These are phyloP conservation scores for Erythrophleum fordii DNA, from an alignment of 306 rosid species.

Conservation along the genomic window DNA sequence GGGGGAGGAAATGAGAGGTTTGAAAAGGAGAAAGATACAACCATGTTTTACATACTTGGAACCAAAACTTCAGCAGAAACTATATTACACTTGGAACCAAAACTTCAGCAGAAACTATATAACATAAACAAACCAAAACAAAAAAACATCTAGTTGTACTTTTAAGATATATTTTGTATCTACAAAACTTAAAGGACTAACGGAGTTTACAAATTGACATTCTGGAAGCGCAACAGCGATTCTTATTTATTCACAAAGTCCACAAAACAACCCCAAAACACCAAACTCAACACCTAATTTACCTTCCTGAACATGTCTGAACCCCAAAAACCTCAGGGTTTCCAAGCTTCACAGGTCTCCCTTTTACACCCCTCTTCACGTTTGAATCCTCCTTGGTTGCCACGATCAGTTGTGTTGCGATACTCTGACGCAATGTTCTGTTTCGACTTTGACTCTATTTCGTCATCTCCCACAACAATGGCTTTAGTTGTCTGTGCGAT, in stretches of 20 bases:
- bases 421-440: slow-evolving; percentile 4
- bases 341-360: background rate
- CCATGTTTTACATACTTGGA: background rate
- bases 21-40: background rate
- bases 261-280: slow-evolving; percentile 29
- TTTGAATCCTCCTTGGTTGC: slow-evolving; percentile 18
- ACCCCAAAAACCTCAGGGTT: slow-evolving; percentile 11
- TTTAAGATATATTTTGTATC: background rate
- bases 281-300: background rate
- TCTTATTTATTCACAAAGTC: slow-evolving; percentile 34
- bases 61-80: background rate
- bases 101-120: background rate
- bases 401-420: background rate
- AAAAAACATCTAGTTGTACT: too few species aligned
- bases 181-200: background rate
- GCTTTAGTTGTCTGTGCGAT: slow-evolving; percentile 62
- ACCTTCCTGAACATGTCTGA: background rate
- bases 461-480: slow-evolving; percentile 53
- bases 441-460: slow-evolving; percentile 19
- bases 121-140: background rate
- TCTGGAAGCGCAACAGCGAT: background rate
- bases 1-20: too few species aligned
- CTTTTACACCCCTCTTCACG: background rate
- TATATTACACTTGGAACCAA: background rate
- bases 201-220: background rate